Evolutionary conservation across 2,329 filamentous ascomycete species (phyloP), one percentile per base, ranked within the genome.

Genomic region (Plectosphaerella plurivora): DNA sequence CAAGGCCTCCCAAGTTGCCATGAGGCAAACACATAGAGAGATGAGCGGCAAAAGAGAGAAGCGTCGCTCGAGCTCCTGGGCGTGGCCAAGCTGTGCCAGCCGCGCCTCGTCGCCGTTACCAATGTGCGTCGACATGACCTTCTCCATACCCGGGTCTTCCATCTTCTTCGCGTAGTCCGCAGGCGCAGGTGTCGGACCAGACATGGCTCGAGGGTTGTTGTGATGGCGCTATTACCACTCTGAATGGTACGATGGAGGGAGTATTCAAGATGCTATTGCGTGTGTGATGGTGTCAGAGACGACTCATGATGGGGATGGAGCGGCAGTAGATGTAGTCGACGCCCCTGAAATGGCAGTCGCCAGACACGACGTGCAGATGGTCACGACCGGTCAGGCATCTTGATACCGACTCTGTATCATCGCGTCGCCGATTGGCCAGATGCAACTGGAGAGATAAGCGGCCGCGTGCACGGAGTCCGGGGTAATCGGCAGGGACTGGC

Each of bases 1-100:
- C 3, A 77, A 59, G 1, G 75, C 75, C 51, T 79, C 76, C 75
- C 75, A 79, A 10, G 76, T 78, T 37, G 70, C 75, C 74, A 78
- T 78, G 45, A 79, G 62, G 45, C 73, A 76, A 8, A 77, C 61
- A 45, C 73, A 72, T 6, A 79, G 61, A 4, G 68, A 66, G 14
- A 68, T 68, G 2, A 79, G 63, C 1, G 75, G 73, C 59, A 70
- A 72, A 2, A 78, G 57, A 0, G 72, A 73, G 57, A 75, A 74
- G 16, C 53, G 51, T 15, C 58, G 53, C 22, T 56, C 48, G 4
- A 74, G 65, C 44, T 68, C 63, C 33, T 66, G 63, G 6, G 55
- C 36, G 9, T 65, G 63, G 5, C 64, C 64, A 11, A 66, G 45
- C 50, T 65, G 61, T 2, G 61, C 64, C 12, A 66, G 56, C 1